phyloP scores from a whole-genome alignment of 2,329 filamentous ascomycete genomes.

The Corniculantispora saksenae region DNA sequence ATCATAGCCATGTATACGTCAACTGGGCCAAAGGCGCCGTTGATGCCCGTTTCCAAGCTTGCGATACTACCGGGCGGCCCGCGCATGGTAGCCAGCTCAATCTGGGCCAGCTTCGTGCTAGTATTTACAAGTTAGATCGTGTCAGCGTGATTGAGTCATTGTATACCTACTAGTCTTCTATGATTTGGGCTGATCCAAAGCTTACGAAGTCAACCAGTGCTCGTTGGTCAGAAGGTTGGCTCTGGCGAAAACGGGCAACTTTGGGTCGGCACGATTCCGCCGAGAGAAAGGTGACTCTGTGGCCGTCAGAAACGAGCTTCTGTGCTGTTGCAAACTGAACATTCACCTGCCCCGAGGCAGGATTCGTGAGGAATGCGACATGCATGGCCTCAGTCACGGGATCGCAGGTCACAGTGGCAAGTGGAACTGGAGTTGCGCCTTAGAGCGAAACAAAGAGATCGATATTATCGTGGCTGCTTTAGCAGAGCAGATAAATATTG shows the following conservation, averaged over 20 bases:
- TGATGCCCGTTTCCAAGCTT: constrained; percentile 9
- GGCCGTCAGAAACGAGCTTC: constrained; percentile 1
- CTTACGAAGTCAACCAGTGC: constrained; percentile 5
- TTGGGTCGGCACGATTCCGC: constrained; percentile 5
- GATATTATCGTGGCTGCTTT: too few relatives aligned
- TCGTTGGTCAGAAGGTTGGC: neutral
- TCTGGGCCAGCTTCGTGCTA: neutral
- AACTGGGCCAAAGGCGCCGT: constrained; percentile 4
- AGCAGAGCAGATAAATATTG: too few relatives aligned
- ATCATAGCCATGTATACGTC: neutral
- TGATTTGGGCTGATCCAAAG: constrained; percentile 9
- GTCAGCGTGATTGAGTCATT: too few relatives aligned
- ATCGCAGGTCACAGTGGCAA: too few relatives aligned
- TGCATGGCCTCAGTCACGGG: too few relatives aligned
- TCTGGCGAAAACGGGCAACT: neutral
- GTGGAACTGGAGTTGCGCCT: too few relatives aligned
- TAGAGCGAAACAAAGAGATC: too few relatives aligned
- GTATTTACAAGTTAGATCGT: neutral
- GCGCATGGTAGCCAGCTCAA: constrained; percentile 1
- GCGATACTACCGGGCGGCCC: neutral
- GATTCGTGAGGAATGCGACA: constrained; percentile 7
- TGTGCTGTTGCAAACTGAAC: constrained; percentile 4
- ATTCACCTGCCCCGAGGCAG: constrained; percentile 7
- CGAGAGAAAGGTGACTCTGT: constrained; percentile 10
- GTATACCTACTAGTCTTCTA: neutral